Percentiles rank a stretch among this genome's conserved stretches.
Conservation (phyloP, 2,329 filamentous ascomycete genomes). For the Aspergillus luchuensis region DNA sequence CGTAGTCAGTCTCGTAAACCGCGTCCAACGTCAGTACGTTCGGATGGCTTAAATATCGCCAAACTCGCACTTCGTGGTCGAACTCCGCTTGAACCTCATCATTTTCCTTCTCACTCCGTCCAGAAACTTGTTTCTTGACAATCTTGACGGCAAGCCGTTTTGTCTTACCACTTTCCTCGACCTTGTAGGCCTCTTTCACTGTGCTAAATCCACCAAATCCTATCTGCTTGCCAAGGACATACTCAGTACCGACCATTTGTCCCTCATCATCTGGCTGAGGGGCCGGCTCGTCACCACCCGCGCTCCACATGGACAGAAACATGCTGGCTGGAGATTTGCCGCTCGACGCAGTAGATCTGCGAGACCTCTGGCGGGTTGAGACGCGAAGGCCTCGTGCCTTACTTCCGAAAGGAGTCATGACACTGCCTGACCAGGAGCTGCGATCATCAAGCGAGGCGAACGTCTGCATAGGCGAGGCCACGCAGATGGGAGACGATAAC, state of each 20-base stretch:
- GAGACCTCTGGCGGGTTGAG: conserved; percentile 41
- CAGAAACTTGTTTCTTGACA: conserved; percentile 60
- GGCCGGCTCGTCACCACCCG: conserved; percentile 40
- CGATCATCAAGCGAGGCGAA: conserved; percentile 45
- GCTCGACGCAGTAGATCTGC: conserved; percentile 52
- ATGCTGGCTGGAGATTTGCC: conserved; percentile 61
- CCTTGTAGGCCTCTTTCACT: conserved; percentile 67
- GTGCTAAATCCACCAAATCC: conserved; percentile 67
- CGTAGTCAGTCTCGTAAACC: conserved; percentile 67
- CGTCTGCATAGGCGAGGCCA: conserved; percentile 40
- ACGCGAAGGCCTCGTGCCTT: conserved; percentile 41
- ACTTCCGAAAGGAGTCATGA: conserved; percentile 36
- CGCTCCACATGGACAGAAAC: conserved; percentile 59
- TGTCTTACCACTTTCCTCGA: conserved; percentile 58
- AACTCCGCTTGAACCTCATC: conserved; percentile 67
- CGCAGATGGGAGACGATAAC: conserved; percentile 41
- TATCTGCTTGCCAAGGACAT: conserved; percentile 67
- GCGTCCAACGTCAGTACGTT: conserved; percentile 64
- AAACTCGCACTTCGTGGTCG: conserved; percentile 68
- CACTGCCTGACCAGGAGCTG: conserved; percentile 41
- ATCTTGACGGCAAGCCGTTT: conserved; percentile 65
- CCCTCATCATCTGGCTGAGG: conserved; percentile 66
- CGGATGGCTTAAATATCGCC: conserved; percentile 65
- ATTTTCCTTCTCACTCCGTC: conserved; percentile 62
- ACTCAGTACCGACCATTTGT: conserved; percentile 66